Base-by-base conservation (phyloP, 176 grass and related monocot genomes). In the Zoysia pacifica region DNA sequence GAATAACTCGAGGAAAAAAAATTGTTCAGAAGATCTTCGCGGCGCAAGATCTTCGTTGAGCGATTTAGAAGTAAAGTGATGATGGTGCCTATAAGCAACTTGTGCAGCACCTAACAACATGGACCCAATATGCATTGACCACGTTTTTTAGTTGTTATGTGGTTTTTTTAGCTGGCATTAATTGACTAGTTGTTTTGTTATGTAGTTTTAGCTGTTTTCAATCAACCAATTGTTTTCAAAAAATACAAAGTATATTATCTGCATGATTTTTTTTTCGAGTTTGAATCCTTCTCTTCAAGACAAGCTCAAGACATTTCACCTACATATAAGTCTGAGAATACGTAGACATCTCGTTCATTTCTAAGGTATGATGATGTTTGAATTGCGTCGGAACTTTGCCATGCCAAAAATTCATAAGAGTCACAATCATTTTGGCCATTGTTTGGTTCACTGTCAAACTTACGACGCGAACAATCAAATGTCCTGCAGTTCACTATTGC, bases 11-110 rank as follows among this genome's bases (percentile, higher is more conserved):
- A 28, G 28, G 28, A 28, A 28, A 28, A 28, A 28, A 28, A 28
- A 40, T 8, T 46, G 2, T 35, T 1, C 46, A 5, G 4, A 41
- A 58, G 16, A 28, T 16, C 72, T 65, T 67, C 36, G 15, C 48
- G 41, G 6, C 37, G 54, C 41, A 51, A 67, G 43, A 67, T 28
- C 2, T 20, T 48, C 62, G 20, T 28, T 14, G 51, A 1, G 49
- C 20, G 49, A 58, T 74, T 43, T 67, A 51, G 62, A 67, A 54
- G 48, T 41, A 79, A 54, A 67, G 76, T 5, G 49, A 39, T 28
- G 62, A 53, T 67, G 37, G 62, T 6, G 15, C 3, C 9, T 53
- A 4, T 42, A 53, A 12, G 15, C 37, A 38, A 64, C 62, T 39
- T 64, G 35, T 3, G 9, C 6, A 13, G 35, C 35, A 64, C 62